Percentiles rank a stretch among this genome's conserved stretches.
phyloP scores from a whole-genome alignment of 1,284 basidiomycete species.

The Mycosarcoma mackinlayi region DNA sequence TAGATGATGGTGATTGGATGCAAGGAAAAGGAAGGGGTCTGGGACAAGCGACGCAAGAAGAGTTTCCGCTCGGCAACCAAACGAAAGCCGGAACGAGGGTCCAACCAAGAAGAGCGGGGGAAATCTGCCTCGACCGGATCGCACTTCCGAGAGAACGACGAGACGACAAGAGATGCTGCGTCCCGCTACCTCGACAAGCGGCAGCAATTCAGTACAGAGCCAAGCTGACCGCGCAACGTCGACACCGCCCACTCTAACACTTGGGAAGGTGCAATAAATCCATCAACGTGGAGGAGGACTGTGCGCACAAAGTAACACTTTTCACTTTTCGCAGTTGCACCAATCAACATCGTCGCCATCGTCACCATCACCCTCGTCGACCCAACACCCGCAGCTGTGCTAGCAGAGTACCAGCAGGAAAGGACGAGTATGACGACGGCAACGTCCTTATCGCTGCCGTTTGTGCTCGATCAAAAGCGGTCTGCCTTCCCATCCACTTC shows the following conservation, averaged over 20 bases:
- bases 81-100: conserved; percentile 5
- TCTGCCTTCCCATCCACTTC: conserved; percentile 1
- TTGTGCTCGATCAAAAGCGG: conserved; percentile 22
- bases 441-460: conserved; percentile 29
- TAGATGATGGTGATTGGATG: conserved; percentile 3
- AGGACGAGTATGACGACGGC: conserved; percentile 25
- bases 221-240: not conserved
- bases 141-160: too few relatives aligned
- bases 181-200: not conserved
- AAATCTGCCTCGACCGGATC: too few relatives aligned
- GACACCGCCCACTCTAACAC: not conserved
- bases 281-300: conserved; percentile 6
- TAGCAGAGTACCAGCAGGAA: not conserved
- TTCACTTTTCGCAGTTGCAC: not conserved
- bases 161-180: too few relatives aligned
- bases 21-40: not conserved
- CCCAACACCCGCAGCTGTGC: too few relatives aligned
- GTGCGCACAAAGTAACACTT: conserved; percentile 17
- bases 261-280: not conserved
- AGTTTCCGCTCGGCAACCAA: conserved; percentile 6
- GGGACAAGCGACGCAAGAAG: too few relatives aligned
- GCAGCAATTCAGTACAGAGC: not conserved
- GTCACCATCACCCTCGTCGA: not conserved
- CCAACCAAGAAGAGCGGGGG: not conserved
- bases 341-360: not conserved